Evolutionary conservation across 1,139 yeast genomes (phyloP).

Genomic region (Zygoascus hellenicus): DNA sequence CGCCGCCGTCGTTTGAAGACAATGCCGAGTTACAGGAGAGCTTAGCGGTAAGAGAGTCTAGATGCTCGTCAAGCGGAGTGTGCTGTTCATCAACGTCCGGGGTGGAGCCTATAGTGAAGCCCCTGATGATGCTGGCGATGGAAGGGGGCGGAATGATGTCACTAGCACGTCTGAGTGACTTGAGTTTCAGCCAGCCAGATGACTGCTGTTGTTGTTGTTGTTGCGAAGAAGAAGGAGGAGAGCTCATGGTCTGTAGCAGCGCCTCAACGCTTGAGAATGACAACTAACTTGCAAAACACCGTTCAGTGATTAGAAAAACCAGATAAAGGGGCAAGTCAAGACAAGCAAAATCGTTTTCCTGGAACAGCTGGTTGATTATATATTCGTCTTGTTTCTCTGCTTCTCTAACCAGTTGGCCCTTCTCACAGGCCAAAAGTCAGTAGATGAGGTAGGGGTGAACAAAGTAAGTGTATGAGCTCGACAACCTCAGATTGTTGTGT

Average conservation of each 20-base stretch:
- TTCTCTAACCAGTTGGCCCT: no score
- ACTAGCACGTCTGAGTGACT: conserved; percentile 5
- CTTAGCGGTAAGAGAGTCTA: neutral
- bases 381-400: no score
- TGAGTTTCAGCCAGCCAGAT: conserved; percentile 6
- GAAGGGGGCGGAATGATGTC: conserved; percentile 2
- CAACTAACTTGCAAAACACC: no score
- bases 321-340: no score
- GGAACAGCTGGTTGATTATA: no score
- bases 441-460: no score
- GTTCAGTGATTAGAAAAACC: no score
- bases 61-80: conserved; percentile 8
- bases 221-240: conserved; percentile 4
- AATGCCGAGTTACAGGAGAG: neutral
- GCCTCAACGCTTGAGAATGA: no score
- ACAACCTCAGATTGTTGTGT: no score
- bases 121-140: conserved; percentile 1
- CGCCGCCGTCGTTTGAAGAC: neutral
- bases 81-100: conserved; percentile 1
- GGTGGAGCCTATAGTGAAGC: neutral
- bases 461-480: no score
- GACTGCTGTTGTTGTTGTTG: neutral
- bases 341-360: no score
- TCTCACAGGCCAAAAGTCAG: no score
- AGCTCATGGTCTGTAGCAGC: neutral